These are phyloP conservation scores for Adansonia digitata DNA, from an alignment of 345 rosid genomes.

Conservation along the genomic window DNA sequence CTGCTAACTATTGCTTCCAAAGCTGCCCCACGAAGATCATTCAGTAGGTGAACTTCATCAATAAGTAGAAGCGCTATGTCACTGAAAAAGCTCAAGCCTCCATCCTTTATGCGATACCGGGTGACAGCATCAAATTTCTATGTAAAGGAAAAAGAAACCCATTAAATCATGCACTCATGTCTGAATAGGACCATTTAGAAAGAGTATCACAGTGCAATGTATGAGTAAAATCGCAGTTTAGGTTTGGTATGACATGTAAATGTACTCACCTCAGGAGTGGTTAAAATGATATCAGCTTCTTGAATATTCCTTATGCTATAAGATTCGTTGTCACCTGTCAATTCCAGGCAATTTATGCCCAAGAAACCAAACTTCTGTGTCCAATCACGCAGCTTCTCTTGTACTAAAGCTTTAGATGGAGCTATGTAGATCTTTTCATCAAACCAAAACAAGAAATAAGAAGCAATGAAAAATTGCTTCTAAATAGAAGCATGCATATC, in stretches of 20 bases:
- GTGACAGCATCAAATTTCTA: constrained; percentile 97
- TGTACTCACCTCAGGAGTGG: constrained; percentile 86
- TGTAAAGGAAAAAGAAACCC: constrained; percentile 12
- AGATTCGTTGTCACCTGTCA: constrained; percentile 85
- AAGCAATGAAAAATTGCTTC: constrained; percentile 1
- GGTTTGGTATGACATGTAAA: neutral
- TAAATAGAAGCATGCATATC: constrained; percentile 3
- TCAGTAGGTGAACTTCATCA: constrained; percentile 94
- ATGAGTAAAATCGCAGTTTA: neutral
- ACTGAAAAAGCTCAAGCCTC: constrained; percentile 91
- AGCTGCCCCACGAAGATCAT: constrained; percentile 94
- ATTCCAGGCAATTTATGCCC: constrained; percentile 82
- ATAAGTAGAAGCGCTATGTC: constrained; percentile 84
- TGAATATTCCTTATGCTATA: constrained; percentile 66
- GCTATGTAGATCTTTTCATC: constrained; percentile 70
- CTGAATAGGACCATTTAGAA: neutral
- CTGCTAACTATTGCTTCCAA: constrained; percentile 95
- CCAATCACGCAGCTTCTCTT: constrained; percentile 94
- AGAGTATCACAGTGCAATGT: neutral
- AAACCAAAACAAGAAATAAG: constrained; percentile 21
- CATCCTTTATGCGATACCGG: constrained; percentile 79
- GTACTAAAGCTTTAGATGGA: constrained; percentile 95
- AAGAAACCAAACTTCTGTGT: constrained; percentile 71
- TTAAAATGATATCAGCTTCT: constrained; percentile 87
- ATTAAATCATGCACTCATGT: neutral